Percentiles rank a stretch among this genome's conserved stretches.
Evolutionary conservation across 2,329 filamentous ascomycete species (phyloP).

Genomic region (Fusarium nygamai): DNA sequence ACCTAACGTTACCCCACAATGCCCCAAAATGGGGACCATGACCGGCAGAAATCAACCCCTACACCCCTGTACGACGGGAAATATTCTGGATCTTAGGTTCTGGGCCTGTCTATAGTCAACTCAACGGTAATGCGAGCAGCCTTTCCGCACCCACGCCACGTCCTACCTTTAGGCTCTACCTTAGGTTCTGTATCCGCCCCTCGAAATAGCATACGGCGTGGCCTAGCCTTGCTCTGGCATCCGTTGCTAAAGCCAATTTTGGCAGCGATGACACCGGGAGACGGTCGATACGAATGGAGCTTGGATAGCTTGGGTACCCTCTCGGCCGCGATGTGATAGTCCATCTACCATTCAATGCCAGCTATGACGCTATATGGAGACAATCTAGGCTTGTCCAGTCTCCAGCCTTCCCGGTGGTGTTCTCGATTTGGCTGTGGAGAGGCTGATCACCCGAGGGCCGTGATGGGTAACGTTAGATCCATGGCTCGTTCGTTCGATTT

Average conservation of each 20-base stretch:
- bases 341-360: not conserved
- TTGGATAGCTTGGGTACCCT: not conserved
- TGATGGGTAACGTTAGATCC: slow-evolving; percentile 24
- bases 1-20: slow-evolving; percentile 35
- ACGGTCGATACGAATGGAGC: slow-evolving; percentile 1
- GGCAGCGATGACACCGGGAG: not conserved
- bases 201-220: slow-evolving; percentile 31
- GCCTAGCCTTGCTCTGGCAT: slow-evolving; percentile 15
- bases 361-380: slow-evolving; percentile 29
- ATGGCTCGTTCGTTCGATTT: slow-evolving; percentile 31
- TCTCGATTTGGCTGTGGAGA: slow-evolving; percentile 29
- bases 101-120: slow-evolving; percentile 1
- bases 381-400: slow-evolving; percentile 17
- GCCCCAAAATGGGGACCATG: slow-evolving; percentile 13
- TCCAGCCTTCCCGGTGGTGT: slow-evolving; percentile 22
- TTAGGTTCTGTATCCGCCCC: slow-evolving; percentile 12
- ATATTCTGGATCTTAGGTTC: slow-evolving; percentile 30
- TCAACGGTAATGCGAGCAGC: not conserved
- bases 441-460: slow-evolving; percentile 31
- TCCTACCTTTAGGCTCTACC: not conserved
- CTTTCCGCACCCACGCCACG: not conserved
- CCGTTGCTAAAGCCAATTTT: not conserved
- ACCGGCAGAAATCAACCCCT: slow-evolving; percentile 6
- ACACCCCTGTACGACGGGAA: slow-evolving; percentile 20
- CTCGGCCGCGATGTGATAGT: not conserved